A percentile compares a stretch with the other conserved stretches of the same genome.
phyloP scores from a whole-genome alignment of 176 grass and related monocot genomes.

The Avena eriantha region DNA sequence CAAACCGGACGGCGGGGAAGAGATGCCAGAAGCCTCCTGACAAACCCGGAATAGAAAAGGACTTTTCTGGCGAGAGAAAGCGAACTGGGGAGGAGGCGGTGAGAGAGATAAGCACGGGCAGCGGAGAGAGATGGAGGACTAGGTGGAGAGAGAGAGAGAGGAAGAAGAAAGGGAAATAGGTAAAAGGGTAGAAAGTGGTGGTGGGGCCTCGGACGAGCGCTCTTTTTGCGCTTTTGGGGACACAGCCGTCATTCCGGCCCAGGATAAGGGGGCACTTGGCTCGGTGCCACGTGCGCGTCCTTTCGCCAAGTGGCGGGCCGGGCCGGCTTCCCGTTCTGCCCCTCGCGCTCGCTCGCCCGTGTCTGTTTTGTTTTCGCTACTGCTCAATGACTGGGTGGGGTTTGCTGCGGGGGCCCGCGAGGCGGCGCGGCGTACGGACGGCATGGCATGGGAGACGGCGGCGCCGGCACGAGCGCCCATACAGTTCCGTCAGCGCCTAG shows the following conservation, averaged over 20 bases:
- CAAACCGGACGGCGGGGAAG: not conserved
- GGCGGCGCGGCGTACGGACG: not conserved
- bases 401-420: not conserved
- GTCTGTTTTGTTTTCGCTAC: not conserved
- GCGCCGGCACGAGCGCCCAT: slow-evolving; percentile 5
- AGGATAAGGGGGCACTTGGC: slow-evolving; percentile 35
- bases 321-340: not conserved
- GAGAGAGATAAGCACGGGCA: not conserved
- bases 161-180: not conserved
- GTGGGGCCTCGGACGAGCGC: not conserved
- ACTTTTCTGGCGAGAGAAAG: not conserved
- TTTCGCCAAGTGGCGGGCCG: slow-evolving; percentile 48
- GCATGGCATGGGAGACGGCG: not conserved
- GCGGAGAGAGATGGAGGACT: not conserved
- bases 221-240: slow-evolving; percentile 65
- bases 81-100: not conserved
- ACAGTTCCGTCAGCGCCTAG: not conserved
- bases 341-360: not conserved
- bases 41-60: not conserved
- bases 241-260: slow-evolving; percentile 33
- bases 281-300: slow-evolving; percentile 44
- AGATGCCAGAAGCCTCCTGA: not conserved
- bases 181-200: not conserved
- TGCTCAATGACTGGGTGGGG: not conserved
- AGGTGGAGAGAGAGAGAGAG: not conserved